A percentile compares a stretch with the other conserved stretches of the same genome.
phyloP scores from a whole-genome alignment of 225 moss, liverwort and hornwort species.

The Pleurozium schreberi region DNA sequence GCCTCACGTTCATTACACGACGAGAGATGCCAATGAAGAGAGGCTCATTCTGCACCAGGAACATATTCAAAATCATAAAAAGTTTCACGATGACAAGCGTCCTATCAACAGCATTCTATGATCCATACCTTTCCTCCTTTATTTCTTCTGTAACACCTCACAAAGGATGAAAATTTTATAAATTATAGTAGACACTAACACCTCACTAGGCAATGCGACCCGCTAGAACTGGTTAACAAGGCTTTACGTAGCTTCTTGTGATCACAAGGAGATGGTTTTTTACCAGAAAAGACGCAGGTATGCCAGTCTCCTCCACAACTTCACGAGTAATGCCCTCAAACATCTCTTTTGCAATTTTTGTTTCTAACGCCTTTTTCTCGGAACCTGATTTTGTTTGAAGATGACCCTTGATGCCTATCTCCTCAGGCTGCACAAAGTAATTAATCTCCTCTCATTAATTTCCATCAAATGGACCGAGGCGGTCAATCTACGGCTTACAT shows the following conservation, averaged over 20 bases:
- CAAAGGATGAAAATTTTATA: neutral
- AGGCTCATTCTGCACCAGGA: slow-evolving; percentile 56
- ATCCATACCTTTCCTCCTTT: neutral
- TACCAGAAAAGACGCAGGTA: slow-evolving; percentile 58
- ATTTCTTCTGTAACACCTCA: neutral
- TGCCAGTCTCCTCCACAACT: slow-evolving; percentile 94
- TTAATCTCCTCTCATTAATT: neutral
- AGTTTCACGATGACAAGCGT: neutral
- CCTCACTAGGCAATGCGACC: neutral
- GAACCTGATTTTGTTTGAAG: neutral
- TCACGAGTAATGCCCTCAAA: slow-evolving; percentile 85
- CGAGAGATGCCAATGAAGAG: slow-evolving; percentile 82
- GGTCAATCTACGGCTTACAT: neutral
- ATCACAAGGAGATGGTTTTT: neutral
- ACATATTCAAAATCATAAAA: neutral
- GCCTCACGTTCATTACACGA: slow-evolving; percentile 64
- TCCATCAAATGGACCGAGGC: neutral
- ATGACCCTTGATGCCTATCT: slow-evolving; percentile 59
- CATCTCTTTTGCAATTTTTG: slow-evolving; percentile 58
- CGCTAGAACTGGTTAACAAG: neutral
- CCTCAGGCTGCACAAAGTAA: slow-evolving; percentile 51
- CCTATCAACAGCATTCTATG: neutral
- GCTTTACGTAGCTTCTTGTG: neutral
- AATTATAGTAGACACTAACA: neutral
- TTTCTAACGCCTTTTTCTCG: slow-evolving; percentile 25